Conservation (phyloP, 352 stramenopile species). For the Aphanomyces invadans region DNA sequence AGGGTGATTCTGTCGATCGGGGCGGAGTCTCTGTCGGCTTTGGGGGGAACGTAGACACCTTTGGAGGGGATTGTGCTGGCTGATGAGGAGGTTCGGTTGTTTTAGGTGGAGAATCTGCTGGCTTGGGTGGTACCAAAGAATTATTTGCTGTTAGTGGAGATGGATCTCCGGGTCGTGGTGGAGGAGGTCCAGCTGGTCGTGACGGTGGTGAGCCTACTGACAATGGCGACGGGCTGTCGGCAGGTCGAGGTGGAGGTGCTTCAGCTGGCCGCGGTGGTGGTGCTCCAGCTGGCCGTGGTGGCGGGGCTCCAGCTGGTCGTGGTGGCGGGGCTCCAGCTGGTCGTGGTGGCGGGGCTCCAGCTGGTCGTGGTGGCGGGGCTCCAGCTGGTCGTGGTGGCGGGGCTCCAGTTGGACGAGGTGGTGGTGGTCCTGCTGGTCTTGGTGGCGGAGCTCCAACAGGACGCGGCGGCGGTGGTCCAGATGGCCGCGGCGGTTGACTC, state of each 20-base stretch:
- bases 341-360: slow-evolving; percentile 26
- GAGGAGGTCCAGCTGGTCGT: neutral
- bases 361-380: slow-evolving; percentile 23
- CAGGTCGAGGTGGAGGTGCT: slow-evolving; percentile 18
- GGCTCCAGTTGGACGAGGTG: slow-evolving; percentile 7
- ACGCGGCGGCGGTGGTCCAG: slow-evolving; percentile 12
- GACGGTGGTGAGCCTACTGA: neutral
- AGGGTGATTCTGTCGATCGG: slow-evolving; percentile 2
- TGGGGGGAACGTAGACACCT: neutral
- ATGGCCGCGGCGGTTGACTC: slow-evolving; percentile 21
- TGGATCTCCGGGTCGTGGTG: neutral
- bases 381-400: slow-evolving; percentile 25
- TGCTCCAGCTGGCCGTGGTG: slow-evolving; percentile 22
- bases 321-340: slow-evolving; percentile 26
- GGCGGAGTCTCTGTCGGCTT: neutral
- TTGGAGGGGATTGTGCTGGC: neutral
- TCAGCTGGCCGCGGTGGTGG: slow-evolving; percentile 22
- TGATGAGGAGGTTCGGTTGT: neutral
- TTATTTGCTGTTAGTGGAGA: slow-evolving; percentile 10
- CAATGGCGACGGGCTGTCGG: slow-evolving; percentile 7
- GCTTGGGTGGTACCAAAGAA: slow-evolving; percentile 8
- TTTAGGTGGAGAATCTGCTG: slow-evolving; percentile 21
- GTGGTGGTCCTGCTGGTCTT: slow-evolving; percentile 15
- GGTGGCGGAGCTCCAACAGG: slow-evolving; percentile 17
- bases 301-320: slow-evolving; percentile 19